Conservation (phyloP, 176 grass and related monocot species). For the Oryza glaberrima region DNA sequence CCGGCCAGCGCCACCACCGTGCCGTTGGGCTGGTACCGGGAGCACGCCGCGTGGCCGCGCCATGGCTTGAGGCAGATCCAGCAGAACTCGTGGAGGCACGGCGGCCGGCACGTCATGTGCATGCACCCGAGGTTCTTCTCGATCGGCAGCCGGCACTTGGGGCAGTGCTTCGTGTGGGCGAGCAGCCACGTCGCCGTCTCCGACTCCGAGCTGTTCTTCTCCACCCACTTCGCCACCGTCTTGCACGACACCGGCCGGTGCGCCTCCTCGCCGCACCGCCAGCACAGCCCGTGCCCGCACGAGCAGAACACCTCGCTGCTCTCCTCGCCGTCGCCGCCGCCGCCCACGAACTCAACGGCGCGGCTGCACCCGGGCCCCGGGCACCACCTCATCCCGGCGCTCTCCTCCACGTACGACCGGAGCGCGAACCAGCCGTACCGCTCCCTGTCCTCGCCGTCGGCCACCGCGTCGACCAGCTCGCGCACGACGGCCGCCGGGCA, state of each 20-base stretch:
- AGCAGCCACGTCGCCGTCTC: constrained; percentile 45
- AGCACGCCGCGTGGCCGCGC: neutral
- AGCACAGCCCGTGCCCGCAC: constrained; percentile 30
- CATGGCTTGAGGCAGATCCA: constrained; percentile 48
- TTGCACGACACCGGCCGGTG: constrained; percentile 31
- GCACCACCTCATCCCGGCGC: constrained; percentile 54
- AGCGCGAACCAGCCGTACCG: constrained; percentile 40
- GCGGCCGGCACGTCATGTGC: constrained; percentile 35
- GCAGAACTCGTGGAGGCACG: constrained; percentile 45
- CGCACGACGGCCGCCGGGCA: constrained; percentile 39
- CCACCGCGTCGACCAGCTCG: constrained; percentile 35
- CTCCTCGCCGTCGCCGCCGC: neutral
- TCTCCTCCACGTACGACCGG: constrained; percentile 59
- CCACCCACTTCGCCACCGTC: constrained; percentile 25
- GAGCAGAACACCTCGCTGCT: neutral
- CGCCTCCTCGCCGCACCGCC: constrained; percentile 35
- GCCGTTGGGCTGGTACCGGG: constrained; percentile 17
- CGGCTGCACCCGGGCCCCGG: constrained; percentile 43
- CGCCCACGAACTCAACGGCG: constrained; percentile 8
- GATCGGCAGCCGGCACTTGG: constrained; percentile 35
- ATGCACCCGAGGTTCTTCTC: constrained; percentile 51
- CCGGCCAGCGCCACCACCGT: neutral
- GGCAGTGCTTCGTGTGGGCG: constrained; percentile 43
- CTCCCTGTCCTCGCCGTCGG: neutral
- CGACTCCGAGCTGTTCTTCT: constrained; percentile 6